Percentiles rank a stretch among this genome's conserved stretches.
Evolutionary conservation across 1,139 yeast genomes (phyloP).

Genomic region (Hemisphaericaspora xylanilytica): DNA sequence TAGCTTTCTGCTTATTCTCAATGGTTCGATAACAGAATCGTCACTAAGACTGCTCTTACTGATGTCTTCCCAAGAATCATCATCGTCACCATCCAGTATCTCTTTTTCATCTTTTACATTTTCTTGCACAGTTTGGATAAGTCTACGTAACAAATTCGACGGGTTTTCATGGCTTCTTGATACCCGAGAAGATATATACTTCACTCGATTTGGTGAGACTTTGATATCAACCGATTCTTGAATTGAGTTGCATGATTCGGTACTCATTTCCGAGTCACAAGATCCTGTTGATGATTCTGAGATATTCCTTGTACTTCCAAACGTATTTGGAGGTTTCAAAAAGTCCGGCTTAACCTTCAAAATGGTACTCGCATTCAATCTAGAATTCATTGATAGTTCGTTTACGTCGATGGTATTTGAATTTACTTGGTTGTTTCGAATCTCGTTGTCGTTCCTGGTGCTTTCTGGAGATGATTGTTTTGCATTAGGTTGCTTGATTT

Average conservation of each 20-base stretch:
- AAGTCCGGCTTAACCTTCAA: too few species aligned
- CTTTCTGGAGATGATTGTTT: too few species aligned
- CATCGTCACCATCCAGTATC: neutral
- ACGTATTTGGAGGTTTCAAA: too few species aligned
- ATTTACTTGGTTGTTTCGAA: too few species aligned
- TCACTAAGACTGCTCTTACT: slow-evolving; percentile 8
- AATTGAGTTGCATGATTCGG: slow-evolving; percentile 35
- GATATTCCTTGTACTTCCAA: too few species aligned
- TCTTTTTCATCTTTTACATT: neutral
- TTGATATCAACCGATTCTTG: slow-evolving; percentile 34
- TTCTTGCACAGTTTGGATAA: neutral
- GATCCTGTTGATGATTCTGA: slow-evolving; percentile 7
- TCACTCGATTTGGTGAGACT: neutral
- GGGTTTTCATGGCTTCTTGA: too few species aligned
- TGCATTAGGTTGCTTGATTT: neutral
- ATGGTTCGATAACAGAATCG: slow-evolving; percentile 10
- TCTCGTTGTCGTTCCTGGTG: too few species aligned
- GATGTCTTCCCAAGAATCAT: neutral
- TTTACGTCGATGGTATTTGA: too few species aligned
- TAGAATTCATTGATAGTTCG: too few species aligned
- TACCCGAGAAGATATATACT: too few species aligned
- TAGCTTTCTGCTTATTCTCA: slow-evolving; percentile 9
- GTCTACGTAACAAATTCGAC: neutral
- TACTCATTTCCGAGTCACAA: slow-evolving; percentile 8
- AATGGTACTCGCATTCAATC: too few species aligned